Conservation (phyloP, 2,329 filamentous ascomycete genomes). For the Sclerotiophoma versabilis region DNA sequence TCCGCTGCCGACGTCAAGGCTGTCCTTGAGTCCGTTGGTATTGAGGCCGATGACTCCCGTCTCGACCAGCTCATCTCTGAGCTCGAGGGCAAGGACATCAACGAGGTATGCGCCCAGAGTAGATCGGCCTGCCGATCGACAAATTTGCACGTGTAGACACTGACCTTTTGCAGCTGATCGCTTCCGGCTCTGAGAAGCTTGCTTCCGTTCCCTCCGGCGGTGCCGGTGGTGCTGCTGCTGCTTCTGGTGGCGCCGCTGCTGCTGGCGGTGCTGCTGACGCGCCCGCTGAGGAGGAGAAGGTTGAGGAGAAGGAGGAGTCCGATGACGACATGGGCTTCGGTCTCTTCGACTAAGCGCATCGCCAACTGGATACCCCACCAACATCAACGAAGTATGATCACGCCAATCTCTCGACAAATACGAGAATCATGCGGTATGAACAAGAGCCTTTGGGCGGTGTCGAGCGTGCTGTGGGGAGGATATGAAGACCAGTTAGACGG, state of each 20-base stretch:
- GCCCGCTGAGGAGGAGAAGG: constrained; percentile 66
- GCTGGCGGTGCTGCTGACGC: constrained; percentile 62
- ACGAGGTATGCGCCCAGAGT: constrained; percentile 71
- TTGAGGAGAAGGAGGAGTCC: constrained; percentile 79
- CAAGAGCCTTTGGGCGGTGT: constrained; percentile 44
- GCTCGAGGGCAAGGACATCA: constrained; percentile 89
- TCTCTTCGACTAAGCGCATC: constrained; percentile 68
- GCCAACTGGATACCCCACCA: constrained; percentile 23
- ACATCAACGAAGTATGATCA: constrained; percentile 39
- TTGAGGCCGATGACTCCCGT: constrained; percentile 88
- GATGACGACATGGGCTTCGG: constrained; percentile 79
- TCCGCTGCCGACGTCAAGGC: constrained; percentile 79
- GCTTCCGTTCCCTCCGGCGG: constrained; percentile 96
- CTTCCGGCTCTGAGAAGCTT: constrained; percentile 89
- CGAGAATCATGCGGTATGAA: constrained; percentile 44
- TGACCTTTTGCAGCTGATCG: constrained; percentile 74
- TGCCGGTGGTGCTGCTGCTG: constrained; percentile 70
- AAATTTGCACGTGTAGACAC: constrained; percentile 44
- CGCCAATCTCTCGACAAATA: constrained; percentile 37
- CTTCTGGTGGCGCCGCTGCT: constrained; percentile 70
- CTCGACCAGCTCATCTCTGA: constrained; percentile 86
- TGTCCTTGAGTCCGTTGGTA: constrained; percentile 92
- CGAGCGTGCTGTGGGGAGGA: constrained; percentile 44
- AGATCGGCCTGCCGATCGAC: constrained; percentile 8
- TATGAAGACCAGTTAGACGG: constrained; percentile 28